Evolutionary conservation across 257 asterid genomes (phyloP).

Genomic region (Lavandula angustifolia): DNA sequence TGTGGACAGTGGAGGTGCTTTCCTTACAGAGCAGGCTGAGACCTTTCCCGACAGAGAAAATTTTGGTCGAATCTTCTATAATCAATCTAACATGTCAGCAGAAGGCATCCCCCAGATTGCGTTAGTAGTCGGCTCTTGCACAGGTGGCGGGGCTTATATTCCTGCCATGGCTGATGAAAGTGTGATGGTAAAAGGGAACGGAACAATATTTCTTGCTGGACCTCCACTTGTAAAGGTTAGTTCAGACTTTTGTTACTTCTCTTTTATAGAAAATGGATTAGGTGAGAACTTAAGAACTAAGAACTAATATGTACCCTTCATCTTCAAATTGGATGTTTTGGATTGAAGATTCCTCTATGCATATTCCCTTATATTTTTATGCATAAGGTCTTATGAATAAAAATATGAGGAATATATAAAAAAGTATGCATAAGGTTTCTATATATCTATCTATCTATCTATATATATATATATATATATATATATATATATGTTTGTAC

Average conservation of each 20-base stretch:
- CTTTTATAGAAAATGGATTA: background rate
- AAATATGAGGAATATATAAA: too few relatives aligned
- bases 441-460: too few relatives aligned
- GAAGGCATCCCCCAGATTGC: constrained; percentile 97
- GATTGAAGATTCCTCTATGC: too few relatives aligned
- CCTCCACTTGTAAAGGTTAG: constrained; percentile 99
- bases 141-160: constrained; percentile 99
- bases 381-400: too few relatives aligned
- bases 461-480: too few relatives aligned
- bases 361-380: too few relatives aligned
- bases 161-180: constrained; percentile 99
- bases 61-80: constrained; percentile 92
- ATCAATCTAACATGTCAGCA: constrained; percentile 90
- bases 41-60: constrained; percentile 94
- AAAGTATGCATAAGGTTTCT: too few relatives aligned
- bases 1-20: constrained; percentile 99
- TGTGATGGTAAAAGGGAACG: constrained; percentile 97
- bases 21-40: constrained; percentile 97
- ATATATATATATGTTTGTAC: too few relatives aligned
- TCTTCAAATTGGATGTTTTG: too few relatives aligned
- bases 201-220: constrained; percentile 98
- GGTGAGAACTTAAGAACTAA: too few relatives aligned
- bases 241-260: constrained; percentile 5
- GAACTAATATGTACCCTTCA: too few relatives aligned
- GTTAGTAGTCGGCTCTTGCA: constrained; percentile 92